Percentiles rank a stretch among this genome's conserved stretches.
Conservation (phyloP, 108 stramenopile species). For the Conticribra weissflogii region DNA sequence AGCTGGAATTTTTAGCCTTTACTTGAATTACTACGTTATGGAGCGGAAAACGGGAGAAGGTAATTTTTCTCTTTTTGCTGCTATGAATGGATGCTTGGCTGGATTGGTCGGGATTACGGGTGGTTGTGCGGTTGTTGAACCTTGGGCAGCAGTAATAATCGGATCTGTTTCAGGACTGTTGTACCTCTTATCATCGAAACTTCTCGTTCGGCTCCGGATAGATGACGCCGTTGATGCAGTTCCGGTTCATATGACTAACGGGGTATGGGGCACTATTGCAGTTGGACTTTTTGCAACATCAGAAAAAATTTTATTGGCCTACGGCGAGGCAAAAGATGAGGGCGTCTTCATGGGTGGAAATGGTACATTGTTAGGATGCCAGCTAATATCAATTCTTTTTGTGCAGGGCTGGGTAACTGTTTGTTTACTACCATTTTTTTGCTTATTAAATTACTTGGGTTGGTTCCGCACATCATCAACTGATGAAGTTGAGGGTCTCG, state of each 20-base stretch:
- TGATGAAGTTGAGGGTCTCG: slow-evolving; percentile 70
- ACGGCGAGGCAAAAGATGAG: slow-evolving; percentile 35
- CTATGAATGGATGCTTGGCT: slow-evolving; percentile 67
- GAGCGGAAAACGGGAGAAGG: slow-evolving; percentile 61
- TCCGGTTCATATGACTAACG: slow-evolving; percentile 86
- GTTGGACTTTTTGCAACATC: slow-evolving; percentile 75
- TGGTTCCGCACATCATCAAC: slow-evolving; percentile 55
- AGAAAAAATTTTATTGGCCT: slow-evolving; percentile 39
- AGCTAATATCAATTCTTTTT: slow-evolving; percentile 69
- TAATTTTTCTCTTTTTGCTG: slow-evolving; percentile 60
- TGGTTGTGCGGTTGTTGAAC: slow-evolving; percentile 76
- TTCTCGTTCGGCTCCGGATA: slow-evolving; percentile 70
- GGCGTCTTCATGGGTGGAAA: slow-evolving; percentile 40
- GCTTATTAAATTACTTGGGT: slow-evolving; percentile 48
- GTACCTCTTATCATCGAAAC: slow-evolving; percentile 60
- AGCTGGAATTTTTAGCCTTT: slow-evolving; percentile 27
- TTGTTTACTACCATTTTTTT: slow-evolving; percentile 76
- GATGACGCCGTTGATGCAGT: slow-evolving; percentile 96
- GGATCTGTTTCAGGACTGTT: slow-evolving; percentile 80
- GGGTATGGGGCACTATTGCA: slow-evolving; percentile 87
- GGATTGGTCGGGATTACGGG: slow-evolving; percentile 85
- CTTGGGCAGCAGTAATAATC: slow-evolving; percentile 83
- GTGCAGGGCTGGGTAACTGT: slow-evolving; percentile 72
- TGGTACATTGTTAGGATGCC: slow-evolving; percentile 64
- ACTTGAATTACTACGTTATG: slow-evolving; percentile 13